These are phyloP conservation scores for Elsinoe fawcettii DNA, from an alignment of 2,329 filamentous ascomycete species.

Conservation along the genomic window DNA sequence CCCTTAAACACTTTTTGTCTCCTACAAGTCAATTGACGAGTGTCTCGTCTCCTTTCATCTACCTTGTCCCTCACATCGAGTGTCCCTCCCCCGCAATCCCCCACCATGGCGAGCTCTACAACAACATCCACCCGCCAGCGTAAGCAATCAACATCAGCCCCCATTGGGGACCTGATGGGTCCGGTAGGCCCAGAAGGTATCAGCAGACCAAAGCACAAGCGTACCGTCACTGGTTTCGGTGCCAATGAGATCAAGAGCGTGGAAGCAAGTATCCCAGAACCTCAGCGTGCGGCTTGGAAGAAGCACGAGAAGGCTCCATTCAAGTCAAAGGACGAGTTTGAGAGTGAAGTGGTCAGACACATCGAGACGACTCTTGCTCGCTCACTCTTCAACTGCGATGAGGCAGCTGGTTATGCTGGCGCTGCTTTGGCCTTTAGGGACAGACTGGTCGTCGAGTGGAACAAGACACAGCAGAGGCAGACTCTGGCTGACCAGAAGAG, in stretches of 20 bases:
- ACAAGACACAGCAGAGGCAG: slow-evolving; percentile 94
- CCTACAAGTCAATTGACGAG: slow-evolving; percentile 11
- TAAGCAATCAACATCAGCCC: slow-evolving; percentile 71
- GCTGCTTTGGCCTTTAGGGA: slow-evolving; percentile 89
- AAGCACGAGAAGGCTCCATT: slow-evolving; percentile 55
- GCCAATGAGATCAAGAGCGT: slow-evolving; percentile 86
- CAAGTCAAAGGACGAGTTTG: slow-evolving; percentile 71
- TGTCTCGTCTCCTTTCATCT: not conserved
- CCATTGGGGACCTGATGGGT: slow-evolving; percentile 78
- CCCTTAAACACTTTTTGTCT: not conserved
- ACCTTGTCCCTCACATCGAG: not conserved
- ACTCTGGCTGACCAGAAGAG: slow-evolving; percentile 86
- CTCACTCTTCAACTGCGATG: slow-evolving; percentile 97
- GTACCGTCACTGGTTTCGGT: slow-evolving; percentile 92
- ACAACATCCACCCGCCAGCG: slow-evolving; percentile 56
- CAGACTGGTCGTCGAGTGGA: slow-evolving; percentile 90
- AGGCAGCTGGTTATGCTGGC: slow-evolving; percentile 82
- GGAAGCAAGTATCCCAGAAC: slow-evolving; percentile 84
- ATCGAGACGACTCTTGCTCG: slow-evolving; percentile 94
- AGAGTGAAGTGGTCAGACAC: slow-evolving; percentile 78
- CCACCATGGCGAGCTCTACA: slow-evolving; percentile 22
- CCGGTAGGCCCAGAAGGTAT: slow-evolving; percentile 73
- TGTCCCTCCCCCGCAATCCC: not conserved
- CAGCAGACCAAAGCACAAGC: slow-evolving; percentile 89
- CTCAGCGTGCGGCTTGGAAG: slow-evolving; percentile 68